phyloP scores from a whole-genome alignment of 805 yeast species.

The Kuraishia piskuri region DNA sequence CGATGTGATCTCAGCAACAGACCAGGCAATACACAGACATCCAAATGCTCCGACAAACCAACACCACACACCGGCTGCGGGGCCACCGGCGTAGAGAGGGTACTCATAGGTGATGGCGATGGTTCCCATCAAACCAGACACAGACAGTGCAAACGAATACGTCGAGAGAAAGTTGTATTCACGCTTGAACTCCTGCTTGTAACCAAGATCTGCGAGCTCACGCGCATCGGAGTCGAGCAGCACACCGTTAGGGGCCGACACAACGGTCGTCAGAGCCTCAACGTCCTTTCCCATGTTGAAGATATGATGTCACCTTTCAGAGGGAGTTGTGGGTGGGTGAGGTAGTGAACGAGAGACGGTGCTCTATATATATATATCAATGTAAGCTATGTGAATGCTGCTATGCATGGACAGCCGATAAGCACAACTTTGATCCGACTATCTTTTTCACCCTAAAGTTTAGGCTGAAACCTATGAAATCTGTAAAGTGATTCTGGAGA shows the following conservation, averaged over 20 bases:
- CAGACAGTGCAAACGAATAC: constrained; percentile 55
- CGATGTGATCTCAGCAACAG: constrained; percentile 41
- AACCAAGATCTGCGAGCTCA: constrained; percentile 38
- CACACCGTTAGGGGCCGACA: constrained; percentile 13
- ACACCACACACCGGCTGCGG: constrained; percentile 57
- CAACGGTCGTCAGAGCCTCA: constrained; percentile 9
- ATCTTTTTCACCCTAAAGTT: no score
- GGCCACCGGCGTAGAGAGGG: constrained; percentile 46
- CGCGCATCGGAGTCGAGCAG: constrained; percentile 22
- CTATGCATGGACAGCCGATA: no score
- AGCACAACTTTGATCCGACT: no score
- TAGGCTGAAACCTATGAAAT: no score
- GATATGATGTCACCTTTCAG: not conserved
- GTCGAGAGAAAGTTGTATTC: constrained; percentile 52
- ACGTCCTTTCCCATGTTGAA: constrained; percentile 8
- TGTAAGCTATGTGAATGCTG: no score
- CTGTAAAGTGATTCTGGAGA: not conserved
- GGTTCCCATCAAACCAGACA: constrained; percentile 59
- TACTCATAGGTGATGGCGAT: constrained; percentile 43
- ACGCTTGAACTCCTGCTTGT: constrained; percentile 52
- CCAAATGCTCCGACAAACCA: constrained; percentile 50
- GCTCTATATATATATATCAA: no score
- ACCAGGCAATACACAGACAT: constrained; percentile 43
- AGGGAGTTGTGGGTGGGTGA: not conserved
- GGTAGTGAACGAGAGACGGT: not conserved